phyloP scores from a whole-genome alignment of 371 early-diverging fungal genomes.

The Entomophthora muscae region DNA sequence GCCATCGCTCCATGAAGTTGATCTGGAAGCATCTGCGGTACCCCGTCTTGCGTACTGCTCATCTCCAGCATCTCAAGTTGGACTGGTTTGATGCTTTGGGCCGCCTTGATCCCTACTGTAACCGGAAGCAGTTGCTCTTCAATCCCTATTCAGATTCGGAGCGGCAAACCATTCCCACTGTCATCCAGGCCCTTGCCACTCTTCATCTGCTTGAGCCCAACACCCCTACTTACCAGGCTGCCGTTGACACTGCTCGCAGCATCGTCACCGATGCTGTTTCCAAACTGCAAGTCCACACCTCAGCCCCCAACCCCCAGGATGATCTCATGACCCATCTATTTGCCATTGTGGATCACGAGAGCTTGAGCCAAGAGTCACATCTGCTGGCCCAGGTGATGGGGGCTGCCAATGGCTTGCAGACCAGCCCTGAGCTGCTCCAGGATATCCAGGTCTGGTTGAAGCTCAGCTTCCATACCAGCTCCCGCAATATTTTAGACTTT shows the following conservation, averaged over 20 bases:
- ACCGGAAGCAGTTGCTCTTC: not conserved
- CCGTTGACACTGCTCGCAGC: not conserved
- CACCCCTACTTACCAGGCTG: not conserved
- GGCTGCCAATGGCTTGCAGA: not conserved
- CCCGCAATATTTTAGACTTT: not conserved
- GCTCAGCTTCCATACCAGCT: not conserved
- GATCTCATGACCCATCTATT: not conserved
- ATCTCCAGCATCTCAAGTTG: not conserved
- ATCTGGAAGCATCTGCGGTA: constrained; percentile 3
- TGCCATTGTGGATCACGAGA: not conserved
- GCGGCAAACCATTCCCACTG: not conserved
- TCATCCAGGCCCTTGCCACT: not conserved
- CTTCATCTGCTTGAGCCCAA: not conserved
- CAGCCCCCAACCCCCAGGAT: not conserved
- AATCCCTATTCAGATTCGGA: not conserved
- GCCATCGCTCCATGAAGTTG: not conserved
- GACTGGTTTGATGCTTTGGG: not conserved
- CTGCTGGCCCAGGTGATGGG: not conserved
- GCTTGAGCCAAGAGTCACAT: not conserved
- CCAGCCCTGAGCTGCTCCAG: too few relatives aligned
- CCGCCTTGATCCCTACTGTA: not conserved
- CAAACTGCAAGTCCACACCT: not conserved
- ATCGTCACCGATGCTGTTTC: not conserved
- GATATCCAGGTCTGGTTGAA: not conserved
- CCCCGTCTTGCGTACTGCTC: not conserved